Evolutionary conservation across 2,329 filamentous ascomycete genomes (phyloP), one percentile per base, ranked within the genome.

Genomic region (Thyridium curvatum): DNA sequence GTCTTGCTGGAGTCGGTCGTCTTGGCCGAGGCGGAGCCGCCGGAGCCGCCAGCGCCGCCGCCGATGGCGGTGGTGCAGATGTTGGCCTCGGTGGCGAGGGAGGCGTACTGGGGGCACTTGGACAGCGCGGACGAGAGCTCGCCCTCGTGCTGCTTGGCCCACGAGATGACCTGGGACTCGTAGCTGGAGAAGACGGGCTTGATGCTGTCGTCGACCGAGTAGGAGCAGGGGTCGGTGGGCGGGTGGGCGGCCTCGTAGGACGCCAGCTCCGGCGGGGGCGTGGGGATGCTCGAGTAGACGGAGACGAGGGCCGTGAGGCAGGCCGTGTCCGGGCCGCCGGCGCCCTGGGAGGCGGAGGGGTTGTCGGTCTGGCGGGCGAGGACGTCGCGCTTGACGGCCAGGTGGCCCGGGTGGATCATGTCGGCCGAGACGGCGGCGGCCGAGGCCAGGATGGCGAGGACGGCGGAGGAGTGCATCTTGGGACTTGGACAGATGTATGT

Each of bases 291-390:
- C 8, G 38, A 35, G 40, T 47, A 42, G 37, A 52, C 32, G 32
- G 48, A 43, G 12, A 34, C 3, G 2, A 59, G 39, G 7, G 43
- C 44, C 2, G 31, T 39, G 9, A 44, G 17, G 35, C 55, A 58
- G 18, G 42, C 39, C 4, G 15, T 21, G 18, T 32, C 40, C 15
- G 36, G 37, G 33, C n/a, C 32, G 33, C 16, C 41, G n/a, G n/a
- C n/a, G 30, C 29, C 41, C n/a, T 30, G 18, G 3, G 28, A 14
- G 17, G 31, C 12, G 3, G 35, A 21, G 29, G 42, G 18, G 26
- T 37, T 36, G 10, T 45, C 46, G 31, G 54, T 52, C 40, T 57
- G 51, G 39, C 52, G 51, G 21, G 49, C 43, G 31, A 43, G 21
- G 18, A 57, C 18, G 9, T 46, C 42, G 40, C 49, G 49, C 30